phyloP scores from a whole-genome alignment of 2,329 filamentous ascomycete genomes.

The Neonectria punicea region DNA sequence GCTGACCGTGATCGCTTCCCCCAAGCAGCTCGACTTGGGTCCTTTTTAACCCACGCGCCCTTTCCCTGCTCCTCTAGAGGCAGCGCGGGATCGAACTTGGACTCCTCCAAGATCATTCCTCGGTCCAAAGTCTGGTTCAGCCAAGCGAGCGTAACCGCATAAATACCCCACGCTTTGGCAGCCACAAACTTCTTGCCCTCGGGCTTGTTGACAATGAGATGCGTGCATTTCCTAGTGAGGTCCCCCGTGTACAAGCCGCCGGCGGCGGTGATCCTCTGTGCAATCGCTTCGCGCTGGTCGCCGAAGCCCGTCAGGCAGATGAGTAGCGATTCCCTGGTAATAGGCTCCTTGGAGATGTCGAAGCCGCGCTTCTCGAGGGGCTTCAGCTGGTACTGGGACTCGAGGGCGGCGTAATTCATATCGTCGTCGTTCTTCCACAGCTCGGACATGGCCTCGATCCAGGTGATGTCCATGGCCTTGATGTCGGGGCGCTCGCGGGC shows the following conservation, averaged over 20 bases:
- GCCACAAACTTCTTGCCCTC: constrained; percentile 91
- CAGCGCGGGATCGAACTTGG: constrained; percentile 81
- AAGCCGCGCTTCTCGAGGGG: constrained; percentile 67
- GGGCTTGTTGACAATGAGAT: constrained; percentile 83
- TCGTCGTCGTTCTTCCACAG: constrained; percentile 86
- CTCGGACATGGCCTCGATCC: constrained; percentile 82
- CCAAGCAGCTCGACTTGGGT: constrained; percentile 56
- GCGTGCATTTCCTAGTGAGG: constrained; percentile 85
- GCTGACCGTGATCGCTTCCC: constrained; percentile 70
- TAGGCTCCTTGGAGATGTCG: constrained; percentile 43
- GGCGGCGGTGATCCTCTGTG: constrained; percentile 72
- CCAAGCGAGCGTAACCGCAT: constrained; percentile 86
- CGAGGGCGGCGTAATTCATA: constrained; percentile 77
- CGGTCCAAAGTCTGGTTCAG: constrained; percentile 83
- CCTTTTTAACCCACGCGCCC: constrained; percentile 75
- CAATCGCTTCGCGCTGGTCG: constrained; percentile 75
- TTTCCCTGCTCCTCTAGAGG: constrained; percentile 77
- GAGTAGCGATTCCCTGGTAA: constrained; percentile 55
- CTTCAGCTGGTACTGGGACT: constrained; percentile 72
- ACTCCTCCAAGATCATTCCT: constrained; percentile 91
- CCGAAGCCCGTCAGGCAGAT: constrained; percentile 69
- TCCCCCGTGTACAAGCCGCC: constrained; percentile 90
- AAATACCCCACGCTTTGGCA: constrained; percentile 84
- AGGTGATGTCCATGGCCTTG: constrained; percentile 81
- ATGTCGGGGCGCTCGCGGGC: constrained; percentile 90